Conservation (phyloP, 805 yeast species). For the Candida ipomoeae region DNA sequence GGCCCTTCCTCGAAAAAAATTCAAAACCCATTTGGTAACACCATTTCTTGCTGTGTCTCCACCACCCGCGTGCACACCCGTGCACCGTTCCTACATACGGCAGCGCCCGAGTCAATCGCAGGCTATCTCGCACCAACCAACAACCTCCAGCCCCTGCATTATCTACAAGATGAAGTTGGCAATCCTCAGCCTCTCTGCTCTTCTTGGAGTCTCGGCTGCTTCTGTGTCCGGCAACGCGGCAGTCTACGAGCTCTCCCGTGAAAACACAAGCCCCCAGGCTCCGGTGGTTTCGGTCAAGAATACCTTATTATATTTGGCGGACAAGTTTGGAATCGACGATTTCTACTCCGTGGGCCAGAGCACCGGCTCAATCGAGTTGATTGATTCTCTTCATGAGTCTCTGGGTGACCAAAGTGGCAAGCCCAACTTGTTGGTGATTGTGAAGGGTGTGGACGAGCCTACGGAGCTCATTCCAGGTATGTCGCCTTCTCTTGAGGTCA, state of each 20-base stretch:
- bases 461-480: slow-evolving; percentile 21
- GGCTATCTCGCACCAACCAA: slow-evolving; percentile 2
- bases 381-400: slow-evolving; percentile 17
- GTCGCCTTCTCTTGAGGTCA: slow-evolving; percentile 22
- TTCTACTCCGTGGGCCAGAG: slow-evolving; percentile 29
- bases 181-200: slow-evolving; percentile 11
- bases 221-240: slow-evolving; percentile 15
- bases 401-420: slow-evolving; percentile 10
- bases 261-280: background rate
- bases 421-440: slow-evolving; percentile 34
- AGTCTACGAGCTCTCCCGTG: slow-evolving; percentile 15
- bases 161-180: slow-evolving; percentile 15
- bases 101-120: slow-evolving; percentile 3
- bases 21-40: background rate
- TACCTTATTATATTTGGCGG: slow-evolving; percentile 43
- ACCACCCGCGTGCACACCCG: background rate
- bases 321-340: slow-evolving; percentile 39
- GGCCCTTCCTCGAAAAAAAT: background rate
- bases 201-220: slow-evolving; percentile 12
- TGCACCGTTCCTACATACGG: slow-evolving; percentile 9
- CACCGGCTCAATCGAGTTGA: slow-evolving; percentile 25
- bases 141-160: background rate
- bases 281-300: slow-evolving; percentile 20
- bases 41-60: background rate
- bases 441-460: slow-evolving; percentile 42